Evolutionary conservation across 2,329 filamentous ascomycete genomes (phyloP), one percentile per base, ranked within the genome.

Genomic region (Neurospora sp.): DNA sequence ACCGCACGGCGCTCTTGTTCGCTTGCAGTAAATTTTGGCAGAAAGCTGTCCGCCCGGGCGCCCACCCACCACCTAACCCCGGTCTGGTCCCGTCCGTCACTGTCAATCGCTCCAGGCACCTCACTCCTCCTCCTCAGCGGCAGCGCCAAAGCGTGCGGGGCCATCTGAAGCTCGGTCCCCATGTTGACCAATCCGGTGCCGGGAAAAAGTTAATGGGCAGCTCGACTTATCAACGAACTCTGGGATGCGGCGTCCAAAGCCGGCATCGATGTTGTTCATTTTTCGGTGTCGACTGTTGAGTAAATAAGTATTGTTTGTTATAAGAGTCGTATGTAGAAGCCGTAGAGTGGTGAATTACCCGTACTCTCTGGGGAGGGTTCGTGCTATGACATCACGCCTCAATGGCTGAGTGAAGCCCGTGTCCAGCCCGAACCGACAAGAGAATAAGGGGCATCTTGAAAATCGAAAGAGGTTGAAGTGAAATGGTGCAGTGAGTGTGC

Each of bases 21-120:
- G 52, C 52, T 62, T 62, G 52, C 52, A 62, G 52, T 62, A 62
- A 62, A 62, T 62, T 62, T 62, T 62, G 52, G 52, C 52, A 62
- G 52, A 62, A 62, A 62, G 52, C 52, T 62, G 52, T 62, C 52
- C 52, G 52, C 52, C 52, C 52, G 52, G 52, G 52, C 52, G 43
- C 43, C 43, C 28, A 28, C 52, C 52, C 52, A 62, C 52, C 52
- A 28, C 28, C 28, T 28, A 17, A 62, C 52, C 52, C 52, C 52
- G 52, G 52, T 62, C 23, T 15, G 19, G 23, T 58, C 13, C 46
- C 46, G 46, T 58, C 52, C 52, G 28, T 62, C 52, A 62, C 23
- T 36, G 46, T 58, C 23, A 58, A 58, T 58, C 23, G 46, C 46
- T 58, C 23, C 52, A 62, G 52, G 52, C 52, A 62, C 52, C 23